phyloP scores from a whole-genome alignment of 495 filamentous ascomycete species.

The Podospora pseudoanserina region DNA sequence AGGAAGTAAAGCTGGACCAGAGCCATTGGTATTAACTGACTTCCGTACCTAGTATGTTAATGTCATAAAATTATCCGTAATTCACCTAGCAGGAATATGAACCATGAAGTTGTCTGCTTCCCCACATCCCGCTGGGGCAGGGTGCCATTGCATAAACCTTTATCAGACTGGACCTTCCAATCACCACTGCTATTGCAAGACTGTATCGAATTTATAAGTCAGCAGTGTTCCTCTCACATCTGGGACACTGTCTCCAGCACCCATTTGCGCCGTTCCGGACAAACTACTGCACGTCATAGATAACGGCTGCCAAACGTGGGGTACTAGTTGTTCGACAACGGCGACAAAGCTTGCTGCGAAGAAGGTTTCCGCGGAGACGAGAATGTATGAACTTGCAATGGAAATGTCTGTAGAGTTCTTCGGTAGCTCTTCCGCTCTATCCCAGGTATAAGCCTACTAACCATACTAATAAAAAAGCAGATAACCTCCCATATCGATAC shows the following conservation, averaged over 20 bases:
- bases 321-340: neutral
- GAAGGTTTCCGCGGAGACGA: neutral
- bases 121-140: neutral
- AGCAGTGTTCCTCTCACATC: neutral
- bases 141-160: neutral
- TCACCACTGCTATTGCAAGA: neutral
- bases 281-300: neutral
- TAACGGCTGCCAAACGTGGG: constrained; percentile 2
- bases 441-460: neutral
- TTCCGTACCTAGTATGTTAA: neutral
- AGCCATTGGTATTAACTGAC: no score
- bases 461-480: constrained; percentile 1
- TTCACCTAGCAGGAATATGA: neutral
- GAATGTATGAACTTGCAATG: neutral
- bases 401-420: neutral
- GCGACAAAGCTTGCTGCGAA: neutral
- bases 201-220: neutral
- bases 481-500: constrained; percentile 12
- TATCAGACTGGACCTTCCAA: neutral
- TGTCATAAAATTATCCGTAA: neutral
- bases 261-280: neutral
- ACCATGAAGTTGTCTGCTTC: neutral
- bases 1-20: no score
- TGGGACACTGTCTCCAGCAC: neutral
- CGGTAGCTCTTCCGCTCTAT: neutral